Conservation (phyloP, 345 rosid genomes). For the Corymbia maculata region DNA sequence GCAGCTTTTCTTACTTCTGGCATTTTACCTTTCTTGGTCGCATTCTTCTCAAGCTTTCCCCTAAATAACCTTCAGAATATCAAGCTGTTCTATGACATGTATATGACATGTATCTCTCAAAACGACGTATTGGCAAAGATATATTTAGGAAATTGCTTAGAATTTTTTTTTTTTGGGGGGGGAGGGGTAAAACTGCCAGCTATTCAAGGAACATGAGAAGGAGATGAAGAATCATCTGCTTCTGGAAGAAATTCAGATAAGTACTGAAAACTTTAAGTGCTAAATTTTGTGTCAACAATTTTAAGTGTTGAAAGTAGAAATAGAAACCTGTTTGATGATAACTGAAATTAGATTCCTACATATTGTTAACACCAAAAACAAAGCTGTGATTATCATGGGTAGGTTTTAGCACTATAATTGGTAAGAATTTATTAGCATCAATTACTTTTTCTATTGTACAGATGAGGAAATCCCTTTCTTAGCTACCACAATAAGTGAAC, state of each 20-base stretch:
- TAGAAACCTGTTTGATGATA: neutral
- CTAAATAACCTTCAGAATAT: neutral
- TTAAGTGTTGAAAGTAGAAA: neutral
- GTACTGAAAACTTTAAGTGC: neutral
- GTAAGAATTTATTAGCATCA: neutral
- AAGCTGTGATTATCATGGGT: neutral
- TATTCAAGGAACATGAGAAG: neutral
- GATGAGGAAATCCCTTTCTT: neutral
- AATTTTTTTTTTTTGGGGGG: too few relatives aligned
- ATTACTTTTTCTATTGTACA: neutral
- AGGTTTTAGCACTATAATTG: neutral
- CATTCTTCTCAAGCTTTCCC: neutral
- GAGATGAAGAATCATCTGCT: neutral
- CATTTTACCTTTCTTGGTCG: neutral
- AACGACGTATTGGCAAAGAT: neutral
- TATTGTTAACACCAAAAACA: neutral
- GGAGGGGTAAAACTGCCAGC: neutral
- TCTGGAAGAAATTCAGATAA: neutral
- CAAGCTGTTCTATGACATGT: neutral
- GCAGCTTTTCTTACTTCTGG: neutral
- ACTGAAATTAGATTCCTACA: neutral
- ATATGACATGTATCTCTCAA: neutral
- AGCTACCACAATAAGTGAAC: neutral
- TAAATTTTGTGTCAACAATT: neutral
- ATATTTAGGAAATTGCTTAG: neutral